Conservation (phyloP, 306 rosid genomes). For the Cercis canadensis region DNA sequence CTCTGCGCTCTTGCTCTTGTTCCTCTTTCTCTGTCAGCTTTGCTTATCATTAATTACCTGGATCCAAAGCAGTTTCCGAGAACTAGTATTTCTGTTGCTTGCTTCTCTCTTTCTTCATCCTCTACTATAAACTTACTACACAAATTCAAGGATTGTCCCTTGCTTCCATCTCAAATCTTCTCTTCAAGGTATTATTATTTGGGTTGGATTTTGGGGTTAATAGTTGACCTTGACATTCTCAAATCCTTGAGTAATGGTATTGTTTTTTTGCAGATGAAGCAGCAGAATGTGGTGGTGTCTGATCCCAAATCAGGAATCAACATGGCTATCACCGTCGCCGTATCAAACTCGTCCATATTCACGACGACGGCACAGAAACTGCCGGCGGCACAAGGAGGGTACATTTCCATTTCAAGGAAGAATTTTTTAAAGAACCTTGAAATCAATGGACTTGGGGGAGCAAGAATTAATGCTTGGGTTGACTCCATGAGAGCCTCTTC, state of each 20-base stretch:
- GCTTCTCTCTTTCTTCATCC: conserved; percentile 4
- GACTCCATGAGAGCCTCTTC: conserved; percentile 96
- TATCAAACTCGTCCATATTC: conserved; percentile 46
- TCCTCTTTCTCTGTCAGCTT: too few relatives aligned
- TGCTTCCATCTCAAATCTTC: too few relatives aligned
- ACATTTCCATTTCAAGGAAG: conserved; percentile 65
- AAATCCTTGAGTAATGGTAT: neutral
- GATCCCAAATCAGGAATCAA: conserved; percentile 50
- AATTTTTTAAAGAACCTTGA: conserved; percentile 67
- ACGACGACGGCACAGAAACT: conserved; percentile 57
- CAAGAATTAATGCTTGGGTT: conserved; percentile 71
- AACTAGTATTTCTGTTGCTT: neutral
- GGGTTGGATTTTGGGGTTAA: neutral
- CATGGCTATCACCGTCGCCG: conserved; percentile 43
- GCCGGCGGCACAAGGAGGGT: conserved; percentile 56
- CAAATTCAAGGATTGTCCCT: neutral
- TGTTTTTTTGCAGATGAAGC: conserved; percentile 58
- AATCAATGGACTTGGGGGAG: conserved; percentile 59
- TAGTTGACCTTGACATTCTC: conserved; percentile 1
- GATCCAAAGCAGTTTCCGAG: too few relatives aligned
- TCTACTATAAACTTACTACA: neutral
- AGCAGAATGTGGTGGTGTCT: conserved; percentile 68
- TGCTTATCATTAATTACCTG: too few relatives aligned
- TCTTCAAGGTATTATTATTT: conserved; percentile 7
- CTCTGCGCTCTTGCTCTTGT: neutral